These are phyloP conservation scores for Trypanosoma mega DNA, from an alignment of 208 protist species.

Conservation along the genomic window DNA sequence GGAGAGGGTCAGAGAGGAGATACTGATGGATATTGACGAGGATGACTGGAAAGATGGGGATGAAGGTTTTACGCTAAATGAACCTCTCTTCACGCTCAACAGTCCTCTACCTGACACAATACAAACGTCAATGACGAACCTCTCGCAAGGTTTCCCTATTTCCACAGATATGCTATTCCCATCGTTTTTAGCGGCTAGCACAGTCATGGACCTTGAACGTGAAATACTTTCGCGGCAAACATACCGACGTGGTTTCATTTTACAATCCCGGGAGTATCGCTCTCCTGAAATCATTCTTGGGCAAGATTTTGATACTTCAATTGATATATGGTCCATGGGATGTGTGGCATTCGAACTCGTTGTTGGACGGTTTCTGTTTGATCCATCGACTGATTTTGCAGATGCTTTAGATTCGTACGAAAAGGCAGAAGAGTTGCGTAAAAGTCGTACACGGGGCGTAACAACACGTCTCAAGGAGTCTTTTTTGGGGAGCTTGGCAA, in stretches of 20 bases:
- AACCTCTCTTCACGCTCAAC: too few species aligned
- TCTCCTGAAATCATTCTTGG: constrained; percentile 76
- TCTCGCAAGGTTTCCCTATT: background rate
- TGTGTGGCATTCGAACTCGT: constrained; percentile 85
- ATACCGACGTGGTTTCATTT: constrained; percentile 36
- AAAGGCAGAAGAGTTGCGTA: background rate
- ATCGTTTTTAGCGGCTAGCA: background rate
- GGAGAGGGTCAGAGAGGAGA: constrained; percentile 30
- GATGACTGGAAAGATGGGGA: too few species aligned
- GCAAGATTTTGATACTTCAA: constrained; percentile 44
- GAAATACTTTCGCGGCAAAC: constrained; percentile 38
- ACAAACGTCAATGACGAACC: too few species aligned
- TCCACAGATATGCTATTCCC: background rate
- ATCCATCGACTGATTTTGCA: constrained; percentile 27
- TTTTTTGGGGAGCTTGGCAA: too few species aligned
- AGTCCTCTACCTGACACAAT: too few species aligned
- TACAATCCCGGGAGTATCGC: constrained; percentile 85
- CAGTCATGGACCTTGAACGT: constrained; percentile 31
- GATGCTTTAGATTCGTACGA: background rate
- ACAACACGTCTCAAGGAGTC: too few species aligned
- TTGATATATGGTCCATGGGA: constrained; percentile 78
- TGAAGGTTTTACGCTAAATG: too few species aligned
- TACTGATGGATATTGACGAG: constrained; percentile 8
- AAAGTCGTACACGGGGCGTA: background rate
- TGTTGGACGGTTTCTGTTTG: constrained; percentile 62